These are phyloP conservation scores for Colletotrichum echinochloae DNA, from an alignment of 2,329 filamentous ascomycete genomes.

Conservation along the genomic window DNA sequence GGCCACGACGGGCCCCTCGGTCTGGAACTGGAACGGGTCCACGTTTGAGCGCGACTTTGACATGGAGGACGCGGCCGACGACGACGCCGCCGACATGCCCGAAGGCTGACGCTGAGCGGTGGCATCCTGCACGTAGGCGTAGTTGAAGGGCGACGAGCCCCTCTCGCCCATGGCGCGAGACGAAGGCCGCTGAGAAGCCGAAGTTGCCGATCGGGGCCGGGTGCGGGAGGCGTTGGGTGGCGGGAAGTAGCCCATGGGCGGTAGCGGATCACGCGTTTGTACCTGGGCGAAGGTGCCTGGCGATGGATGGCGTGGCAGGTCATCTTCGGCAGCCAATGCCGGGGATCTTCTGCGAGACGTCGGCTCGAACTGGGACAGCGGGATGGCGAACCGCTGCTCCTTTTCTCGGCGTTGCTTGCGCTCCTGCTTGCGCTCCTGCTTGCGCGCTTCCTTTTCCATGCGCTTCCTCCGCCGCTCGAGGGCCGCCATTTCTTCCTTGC, in stretches of 20 bases:
- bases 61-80: slow-evolving; percentile 46
- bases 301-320: slow-evolving; percentile 53
- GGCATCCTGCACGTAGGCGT: slow-evolving; percentile 56
- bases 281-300: slow-evolving; percentile 52
- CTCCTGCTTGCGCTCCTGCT: slow-evolving; percentile 53
- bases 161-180: slow-evolving; percentile 51
- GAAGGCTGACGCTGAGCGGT: slow-evolving; percentile 57
- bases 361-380: slow-evolving; percentile 64
- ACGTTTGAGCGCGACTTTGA: slow-evolving; percentile 46
- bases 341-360: slow-evolving; percentile 53
- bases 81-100: slow-evolving; percentile 47
- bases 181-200: slow-evolving; percentile 53
- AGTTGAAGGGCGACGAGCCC: slow-evolving; percentile 58
- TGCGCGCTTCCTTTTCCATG: slow-evolving; percentile 60
- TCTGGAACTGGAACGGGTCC: slow-evolving; percentile 68
- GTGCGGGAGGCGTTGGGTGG: slow-evolving; percentile 57
- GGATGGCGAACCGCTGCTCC: slow-evolving; percentile 64
- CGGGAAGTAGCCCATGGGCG: slow-evolving; percentile 65
- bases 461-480: slow-evolving; percentile 77
- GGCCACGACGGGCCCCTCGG: slow-evolving; percentile 55
- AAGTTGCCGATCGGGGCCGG: slow-evolving; percentile 57
- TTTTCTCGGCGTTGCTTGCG: slow-evolving; percentile 55
- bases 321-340: slow-evolving; percentile 48
- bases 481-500: slow-evolving; percentile 82
- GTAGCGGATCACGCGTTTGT: slow-evolving; percentile 53